Evolutionary conservation across 106 monocot species (phyloP), one percentile per base, ranked within the genome.

Genomic region (Dioscorea zingiberensis): DNA sequence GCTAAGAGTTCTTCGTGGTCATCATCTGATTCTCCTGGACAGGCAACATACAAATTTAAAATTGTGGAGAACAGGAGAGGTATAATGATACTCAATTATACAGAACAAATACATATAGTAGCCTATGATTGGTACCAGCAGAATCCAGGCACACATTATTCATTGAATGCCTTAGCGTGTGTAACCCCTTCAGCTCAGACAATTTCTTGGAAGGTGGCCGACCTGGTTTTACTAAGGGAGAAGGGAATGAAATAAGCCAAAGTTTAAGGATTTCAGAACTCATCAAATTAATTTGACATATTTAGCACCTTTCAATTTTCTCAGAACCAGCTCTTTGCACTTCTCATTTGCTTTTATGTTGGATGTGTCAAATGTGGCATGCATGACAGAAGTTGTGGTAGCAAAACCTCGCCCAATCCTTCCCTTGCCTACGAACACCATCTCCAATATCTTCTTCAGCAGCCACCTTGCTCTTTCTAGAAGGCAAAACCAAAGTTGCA

Each of bases 1-100:
- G 84, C 78, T 55, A 81, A 63, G 69, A 88, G 75, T 64, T 81
- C 84, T 69, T 81, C 88, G 66, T 70, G 80, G 23, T 88, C 88
- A 81, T 88, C 77, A 56, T 77, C 77, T 29, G 81, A 66, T 69
- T 84, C 72, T 58, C 77, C 88, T 88, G 44, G 26, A 66, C 18
- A 80, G 58, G 44, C 21, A 38, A 38, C n/a, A n/a, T 27, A 14
- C 23, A 54, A 8, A 18, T 13, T 13, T 58, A 56, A 44, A 1
- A 38, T 38, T 38, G 38, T 38, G 38, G n/a, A 38, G 38, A 38
- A 38, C 10, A 38, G 0, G 38, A 38, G 38, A 38, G 10, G 10
- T 2, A 38, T 6, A 10, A 38, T 38, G 38, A 6, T 6, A 38
- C 38, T 10, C 6, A 38, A 10, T 38, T 10, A 8, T 8, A 38